phyloP scores from a whole-genome alignment of 2,329 filamentous ascomycete genomes.

The Kalmusia sp. region DNA sequence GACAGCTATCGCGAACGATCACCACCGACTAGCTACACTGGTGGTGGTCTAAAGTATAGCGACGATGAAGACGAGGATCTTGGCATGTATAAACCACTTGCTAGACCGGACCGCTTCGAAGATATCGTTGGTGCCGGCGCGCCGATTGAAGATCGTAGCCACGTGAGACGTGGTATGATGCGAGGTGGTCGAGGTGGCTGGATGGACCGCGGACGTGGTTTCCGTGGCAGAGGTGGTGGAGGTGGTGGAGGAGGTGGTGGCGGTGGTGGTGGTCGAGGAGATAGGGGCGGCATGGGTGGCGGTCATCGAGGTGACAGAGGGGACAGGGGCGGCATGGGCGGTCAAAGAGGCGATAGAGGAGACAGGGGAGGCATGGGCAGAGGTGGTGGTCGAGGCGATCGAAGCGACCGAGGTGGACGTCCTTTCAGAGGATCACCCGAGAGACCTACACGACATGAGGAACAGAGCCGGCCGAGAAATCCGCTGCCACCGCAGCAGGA shows the following conservation, averaged over 20 bases:
- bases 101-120: conserved; percentile 55
- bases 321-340: conserved; percentile 32
- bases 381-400: conserved; percentile 9
- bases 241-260: conserved; percentile 29
- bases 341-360: conserved; percentile 33
- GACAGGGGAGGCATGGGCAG: background rate
- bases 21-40: conserved; percentile 37
- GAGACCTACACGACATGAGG: conserved; percentile 31
- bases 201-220: conserved; percentile 46
- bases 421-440: conserved; percentile 30
- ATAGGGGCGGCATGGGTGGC: conserved; percentile 21
- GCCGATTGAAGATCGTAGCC: conserved; percentile 45
- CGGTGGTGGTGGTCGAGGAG: conserved; percentile 25
- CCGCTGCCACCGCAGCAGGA: conserved; percentile 20
- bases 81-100: conserved; percentile 57
- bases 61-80: conserved; percentile 53
- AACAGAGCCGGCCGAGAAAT: conserved; percentile 29
- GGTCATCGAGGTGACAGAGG: conserved; percentile 23
- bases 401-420: conserved; percentile 22
- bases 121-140: conserved; percentile 52
- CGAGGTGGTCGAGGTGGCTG: conserved; percentile 38
- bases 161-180: conserved; percentile 44
- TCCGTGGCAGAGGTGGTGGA: conserved; percentile 40
- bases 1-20: conserved; percentile 6
- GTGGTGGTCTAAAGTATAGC: conserved; percentile 50